These are phyloP conservation scores for Phytophthora tentaculata DNA, from an alignment of 352 stramenopile species.

Conservation along the genomic window DNA sequence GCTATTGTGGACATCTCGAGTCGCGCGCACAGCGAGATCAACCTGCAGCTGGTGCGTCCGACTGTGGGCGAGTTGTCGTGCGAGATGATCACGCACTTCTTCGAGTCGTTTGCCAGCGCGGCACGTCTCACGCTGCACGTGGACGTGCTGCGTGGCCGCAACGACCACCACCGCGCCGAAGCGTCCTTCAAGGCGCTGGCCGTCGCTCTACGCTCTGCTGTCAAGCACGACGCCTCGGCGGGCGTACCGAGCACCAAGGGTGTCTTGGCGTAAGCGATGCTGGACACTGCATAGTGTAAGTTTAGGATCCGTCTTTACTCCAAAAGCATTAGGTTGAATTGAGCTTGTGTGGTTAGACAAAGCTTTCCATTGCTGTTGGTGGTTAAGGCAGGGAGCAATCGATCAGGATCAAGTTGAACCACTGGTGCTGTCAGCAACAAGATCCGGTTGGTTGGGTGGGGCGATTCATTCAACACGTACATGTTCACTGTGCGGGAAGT, in stretches of 20 bases:
- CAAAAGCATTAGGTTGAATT: no score
- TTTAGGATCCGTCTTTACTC: no score
- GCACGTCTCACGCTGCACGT: constrained; percentile 93
- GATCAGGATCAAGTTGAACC: not conserved
- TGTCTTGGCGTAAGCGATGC: constrained; percentile 68
- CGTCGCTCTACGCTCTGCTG: constrained; percentile 82
- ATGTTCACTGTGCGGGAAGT: not conserved
- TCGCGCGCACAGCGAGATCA: constrained; percentile 90
- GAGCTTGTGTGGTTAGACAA: no score
- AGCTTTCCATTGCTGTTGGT: no score
- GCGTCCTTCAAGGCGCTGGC: constrained; percentile 93
- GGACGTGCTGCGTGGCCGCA: constrained; percentile 89
- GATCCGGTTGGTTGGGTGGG: not conserved
- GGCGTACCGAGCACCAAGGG: constrained; percentile 93
- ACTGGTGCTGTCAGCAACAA: constrained; percentile 24
- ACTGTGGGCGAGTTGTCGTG: constrained; percentile 89
- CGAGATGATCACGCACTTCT: constrained; percentile 96
- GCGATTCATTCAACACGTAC: constrained; percentile 19
- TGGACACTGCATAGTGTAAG: constrained; percentile 25
- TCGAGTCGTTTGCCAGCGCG: constrained; percentile 94
- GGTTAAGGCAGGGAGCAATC: no score
- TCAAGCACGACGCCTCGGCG: constrained; percentile 79
- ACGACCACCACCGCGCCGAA: constrained; percentile 94
- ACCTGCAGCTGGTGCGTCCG: constrained; percentile 86
- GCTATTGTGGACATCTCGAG: constrained; percentile 96